phyloP scores from a whole-genome alignment of 179 eudicot species.

The Pouteria campechiana region DNA sequence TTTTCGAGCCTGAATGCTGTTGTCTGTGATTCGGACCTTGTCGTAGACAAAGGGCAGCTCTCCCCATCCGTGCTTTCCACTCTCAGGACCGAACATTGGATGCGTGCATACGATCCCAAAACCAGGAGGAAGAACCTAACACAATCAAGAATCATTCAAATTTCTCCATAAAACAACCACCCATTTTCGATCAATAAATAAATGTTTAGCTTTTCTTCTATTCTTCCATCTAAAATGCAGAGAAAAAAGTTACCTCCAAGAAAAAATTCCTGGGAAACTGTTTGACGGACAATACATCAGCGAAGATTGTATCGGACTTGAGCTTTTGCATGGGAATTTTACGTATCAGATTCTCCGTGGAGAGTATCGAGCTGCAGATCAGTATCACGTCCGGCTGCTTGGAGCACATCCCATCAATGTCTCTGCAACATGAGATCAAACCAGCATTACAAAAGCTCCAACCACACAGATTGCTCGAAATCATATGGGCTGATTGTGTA shows the following conservation, averaged over 20 bases:
- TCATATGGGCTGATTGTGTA: background rate
- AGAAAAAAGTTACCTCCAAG: conserved; percentile 6
- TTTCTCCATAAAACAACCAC: no score
- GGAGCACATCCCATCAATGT: conserved; percentile 27
- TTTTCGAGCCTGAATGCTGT: conserved; percentile 1
- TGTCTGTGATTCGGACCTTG: conserved; percentile 20
- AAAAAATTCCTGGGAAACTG: conserved; percentile 22
- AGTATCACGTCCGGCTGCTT: conserved; percentile 33
- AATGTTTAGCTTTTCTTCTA: no score
- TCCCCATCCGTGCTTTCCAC: conserved; percentile 22
- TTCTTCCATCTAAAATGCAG: no score
- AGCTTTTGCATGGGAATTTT: conserved; percentile 21
- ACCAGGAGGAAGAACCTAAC: conserved; percentile 26
- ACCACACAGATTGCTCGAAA: background rate
- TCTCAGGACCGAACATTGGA: conserved; percentile 38
- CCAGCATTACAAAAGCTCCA: no score
- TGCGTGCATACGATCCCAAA: conserved; percentile 34
- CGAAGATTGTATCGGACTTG: conserved; percentile 23
- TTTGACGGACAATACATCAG: conserved; percentile 26
- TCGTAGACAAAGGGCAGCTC: conserved; percentile 27
- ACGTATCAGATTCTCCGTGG: conserved; percentile 18
- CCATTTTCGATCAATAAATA: no score
- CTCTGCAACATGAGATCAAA: no score
- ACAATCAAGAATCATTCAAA: no score
- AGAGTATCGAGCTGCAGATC: conserved; percentile 25